Percentiles rank a stretch among this genome's conserved stretches.
Evolutionary conservation across 768 basidiomycete genomes (phyloP).

Genomic region (Agrocybe pediades): DNA sequence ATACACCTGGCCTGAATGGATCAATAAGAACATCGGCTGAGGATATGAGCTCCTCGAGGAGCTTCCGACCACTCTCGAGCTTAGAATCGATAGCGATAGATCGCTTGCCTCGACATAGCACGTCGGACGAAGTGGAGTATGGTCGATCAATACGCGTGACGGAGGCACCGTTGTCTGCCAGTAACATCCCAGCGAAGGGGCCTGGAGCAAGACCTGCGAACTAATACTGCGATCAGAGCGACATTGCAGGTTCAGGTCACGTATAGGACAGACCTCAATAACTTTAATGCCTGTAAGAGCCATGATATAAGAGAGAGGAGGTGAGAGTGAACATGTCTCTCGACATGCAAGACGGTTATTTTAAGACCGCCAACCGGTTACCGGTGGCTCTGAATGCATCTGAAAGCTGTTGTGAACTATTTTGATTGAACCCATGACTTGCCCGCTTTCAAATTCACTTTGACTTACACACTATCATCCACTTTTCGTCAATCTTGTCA

Average conservation of each 20-base stretch:
- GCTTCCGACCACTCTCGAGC: conserved; percentile 51
- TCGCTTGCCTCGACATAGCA: conserved; percentile 72
- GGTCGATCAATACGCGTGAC: conserved; percentile 77
- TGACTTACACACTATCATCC: background rate
- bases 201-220: conserved; percentile 84
- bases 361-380: conserved; percentile 11
- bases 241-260: background rate
- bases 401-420: conserved; percentile 18
- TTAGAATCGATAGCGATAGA: conserved; percentile 76
- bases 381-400: background rate
- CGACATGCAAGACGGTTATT: conserved; percentile 17
- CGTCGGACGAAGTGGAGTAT: conserved; percentile 43
- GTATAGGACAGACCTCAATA: conserved; percentile 39
- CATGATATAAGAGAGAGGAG: conserved; percentile 25
- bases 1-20: conserved; percentile 80
- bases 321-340: conserved; percentile 9
- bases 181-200: conserved; percentile 75
- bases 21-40: conserved; percentile 83
- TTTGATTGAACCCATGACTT: conserved; percentile 23
- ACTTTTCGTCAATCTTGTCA: too few relatives aligned
- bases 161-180: conserved; percentile 79
- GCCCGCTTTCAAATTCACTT: background rate
- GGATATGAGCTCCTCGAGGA: conserved; percentile 58
- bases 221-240: conserved; percentile 32
- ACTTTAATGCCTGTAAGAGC: conserved; percentile 52